A percentile compares a stretch with the other conserved stretches of the same genome.
phyloP scores from a whole-genome alignment of 257 asterid species.

The Salvia hispanica region DNA sequence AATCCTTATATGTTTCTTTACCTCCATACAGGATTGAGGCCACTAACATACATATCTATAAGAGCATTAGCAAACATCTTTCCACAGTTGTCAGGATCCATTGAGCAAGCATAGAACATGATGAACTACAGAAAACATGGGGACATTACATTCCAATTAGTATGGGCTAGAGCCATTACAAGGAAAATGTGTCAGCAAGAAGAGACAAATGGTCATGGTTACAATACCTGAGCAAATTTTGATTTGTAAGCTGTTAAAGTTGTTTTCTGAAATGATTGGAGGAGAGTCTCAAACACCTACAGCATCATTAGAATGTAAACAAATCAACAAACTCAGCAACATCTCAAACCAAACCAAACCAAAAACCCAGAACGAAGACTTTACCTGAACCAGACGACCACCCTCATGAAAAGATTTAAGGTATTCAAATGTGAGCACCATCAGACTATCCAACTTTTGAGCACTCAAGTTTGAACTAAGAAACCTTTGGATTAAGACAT shows the following conservation, averaged over 20 bases:
- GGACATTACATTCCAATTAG: conserved; percentile 7
- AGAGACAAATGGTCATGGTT: neutral
- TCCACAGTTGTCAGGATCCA: conserved; percentile 90
- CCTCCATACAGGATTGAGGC: conserved; percentile 68
- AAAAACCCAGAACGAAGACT: conserved; percentile 4
- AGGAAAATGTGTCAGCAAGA: conserved; percentile 17
- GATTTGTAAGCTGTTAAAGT: conserved; percentile 82
- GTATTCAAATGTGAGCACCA: conserved; percentile 80
- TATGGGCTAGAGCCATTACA: conserved; percentile 14
- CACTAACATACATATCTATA: conserved; percentile 50
- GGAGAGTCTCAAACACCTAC: conserved; percentile 83
- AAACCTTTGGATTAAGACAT: conserved; percentile 52
- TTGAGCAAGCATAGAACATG: conserved; percentile 89
- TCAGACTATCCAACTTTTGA: conserved; percentile 72
- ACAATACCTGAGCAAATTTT: conserved; percentile 86
- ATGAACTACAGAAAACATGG: conserved; percentile 66
- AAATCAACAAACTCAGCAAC: conserved; percentile 1
- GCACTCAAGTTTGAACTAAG: conserved; percentile 59
- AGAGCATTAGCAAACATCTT: conserved; percentile 54
- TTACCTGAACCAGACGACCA: conserved; percentile 69
- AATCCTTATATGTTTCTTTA: conserved; percentile 27
- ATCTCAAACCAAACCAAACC: conserved; percentile 19
- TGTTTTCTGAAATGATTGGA: conserved; percentile 79
- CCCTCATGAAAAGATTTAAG: conserved; percentile 58
- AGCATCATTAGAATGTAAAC: conserved; percentile 32